Percentiles rank a stretch among this genome's conserved stretches.
Evolutionary conservation across 352 stramenopile genomes (phyloP).

Genomic region (Globisporangium lucens): DNA sequence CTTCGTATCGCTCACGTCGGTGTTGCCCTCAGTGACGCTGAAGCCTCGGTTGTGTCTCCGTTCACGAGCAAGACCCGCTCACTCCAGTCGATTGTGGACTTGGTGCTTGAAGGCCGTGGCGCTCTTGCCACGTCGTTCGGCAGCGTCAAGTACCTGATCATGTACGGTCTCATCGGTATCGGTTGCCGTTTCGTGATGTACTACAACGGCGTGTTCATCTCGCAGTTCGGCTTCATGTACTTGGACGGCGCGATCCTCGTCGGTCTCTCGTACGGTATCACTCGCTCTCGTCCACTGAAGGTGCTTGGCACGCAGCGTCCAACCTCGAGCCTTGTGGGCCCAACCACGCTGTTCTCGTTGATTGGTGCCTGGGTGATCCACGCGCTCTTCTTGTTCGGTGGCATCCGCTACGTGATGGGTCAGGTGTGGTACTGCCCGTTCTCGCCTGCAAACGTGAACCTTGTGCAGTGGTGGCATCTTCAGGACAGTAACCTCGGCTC

Average conservation of each 20-base stretch:
- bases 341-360: slow-evolving; percentile 63
- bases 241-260: slow-evolving; percentile 78
- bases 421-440: slow-evolving; percentile 74
- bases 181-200: slow-evolving; percentile 84
- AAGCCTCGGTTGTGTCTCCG: slow-evolving; percentile 85
- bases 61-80: slow-evolving; percentile 87
- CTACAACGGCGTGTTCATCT: slow-evolving; percentile 85
- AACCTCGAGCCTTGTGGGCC: slow-evolving; percentile 80
- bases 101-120: slow-evolving; percentile 79
- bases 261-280: slow-evolving; percentile 77
- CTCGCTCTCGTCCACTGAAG: slow-evolving; percentile 54
- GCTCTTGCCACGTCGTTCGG: slow-evolving; percentile 79
- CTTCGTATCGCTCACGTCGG: slow-evolving; percentile 89
- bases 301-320: slow-evolving; percentile 62
- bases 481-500: slow-evolving; percentile 66
- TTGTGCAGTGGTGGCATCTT: slow-evolving; percentile 72
- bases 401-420: slow-evolving; percentile 56
- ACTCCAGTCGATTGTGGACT: slow-evolving; percentile 72
- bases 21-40: slow-evolving; percentile 85
- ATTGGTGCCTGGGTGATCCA: slow-evolving; percentile 63
- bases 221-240: slow-evolving; percentile 85
- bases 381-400: slow-evolving; percentile 65
- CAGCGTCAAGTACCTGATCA: slow-evolving; percentile 87
- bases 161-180: slow-evolving; percentile 86
- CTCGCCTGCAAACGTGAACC: slow-evolving; percentile 55